A percentile compares a stretch with the other conserved stretches of the same genome.
phyloP scores from a whole-genome alignment of 1,284 basidiomycete genomes.

The Ustilago shanxiensis region DNA sequence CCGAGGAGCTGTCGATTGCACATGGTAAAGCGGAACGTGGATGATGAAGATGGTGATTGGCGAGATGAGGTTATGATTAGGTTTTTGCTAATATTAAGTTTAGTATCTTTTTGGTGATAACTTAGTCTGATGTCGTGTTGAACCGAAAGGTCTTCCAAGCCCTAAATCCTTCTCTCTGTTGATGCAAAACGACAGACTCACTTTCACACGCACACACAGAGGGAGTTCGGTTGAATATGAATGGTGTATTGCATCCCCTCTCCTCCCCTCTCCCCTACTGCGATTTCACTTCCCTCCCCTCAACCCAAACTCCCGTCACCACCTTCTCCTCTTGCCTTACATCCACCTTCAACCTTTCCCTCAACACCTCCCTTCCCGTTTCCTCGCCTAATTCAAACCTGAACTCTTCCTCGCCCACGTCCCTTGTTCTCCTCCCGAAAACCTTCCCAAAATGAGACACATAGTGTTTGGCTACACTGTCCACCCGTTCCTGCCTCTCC shows the following conservation, averaged over 20 bases:
- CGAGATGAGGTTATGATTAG: too few relatives aligned
- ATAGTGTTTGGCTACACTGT: conserved; percentile 23
- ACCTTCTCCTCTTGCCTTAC: conserved; percentile 8
- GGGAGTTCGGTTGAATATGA: too few relatives aligned
- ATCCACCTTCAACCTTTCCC: conserved; percentile 4
- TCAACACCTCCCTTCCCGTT: not conserved
- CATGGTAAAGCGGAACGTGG: too few relatives aligned
- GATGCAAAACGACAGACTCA: too few relatives aligned
- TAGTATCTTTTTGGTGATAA: too few relatives aligned
- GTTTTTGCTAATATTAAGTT: too few relatives aligned
- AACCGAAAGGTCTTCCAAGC: too few relatives aligned
- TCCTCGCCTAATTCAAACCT: conserved; percentile 11
- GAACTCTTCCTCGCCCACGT: conserved; percentile 15
- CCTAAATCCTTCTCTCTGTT: too few relatives aligned
- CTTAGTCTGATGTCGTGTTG: too few relatives aligned
- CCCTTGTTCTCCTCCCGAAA: conserved; percentile 22
- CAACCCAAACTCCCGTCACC: conserved; percentile 15
- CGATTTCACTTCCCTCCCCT: conserved; percentile 13
- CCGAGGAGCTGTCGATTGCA: conserved; percentile 31
- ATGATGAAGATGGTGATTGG: not conserved
- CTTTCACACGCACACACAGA: too few relatives aligned
- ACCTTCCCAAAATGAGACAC: conserved; percentile 25
- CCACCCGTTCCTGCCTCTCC: conserved; percentile 4
- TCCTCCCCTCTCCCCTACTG: too few relatives aligned
- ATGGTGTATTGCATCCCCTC: too few relatives aligned